Base-by-base conservation (phyloP, 139 green algal species). In the Diplosphaera chodatii region DNA sequence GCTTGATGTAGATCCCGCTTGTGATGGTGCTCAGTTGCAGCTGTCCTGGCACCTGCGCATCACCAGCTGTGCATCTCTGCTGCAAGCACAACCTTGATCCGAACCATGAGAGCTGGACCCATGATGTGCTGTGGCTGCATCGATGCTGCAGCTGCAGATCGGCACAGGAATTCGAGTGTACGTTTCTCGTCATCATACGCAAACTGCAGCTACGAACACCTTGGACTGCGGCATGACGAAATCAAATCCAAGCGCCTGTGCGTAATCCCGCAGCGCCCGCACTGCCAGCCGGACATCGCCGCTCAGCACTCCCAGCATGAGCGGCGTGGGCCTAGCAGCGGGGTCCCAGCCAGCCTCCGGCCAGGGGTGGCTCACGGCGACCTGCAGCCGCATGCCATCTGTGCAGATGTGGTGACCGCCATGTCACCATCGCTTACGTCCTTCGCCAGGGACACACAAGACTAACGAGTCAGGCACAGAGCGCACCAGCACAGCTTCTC, bases 1-100 rank as follows among this genome's bases (percentile, higher is more conserved):
- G 88, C 75, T 91, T 91, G 22, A 92, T 66, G 56, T 89, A 92
- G 0, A 91, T 84, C 4, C 73, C 32, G 3, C 84, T 83, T 3
- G 30, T 4, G 10, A 90, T 70, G 30, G 64, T 64, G 1, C 67
- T 66, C 0, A 76, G n/a, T 21, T 55, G 27, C 1, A 25, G 16
- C 4, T 67, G 40, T 6, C 66, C 73, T 29, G 73, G 22, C 25
- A 80, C 68, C 70, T 80, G 71, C 3, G 1, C n/a, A 64, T 8
- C 18, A n/a, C n/a, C n/a, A n/a, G n/a, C n/a, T n/a, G n/a, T n/a
- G n/a, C n/a, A n/a, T n/a, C n/a, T n/a, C n/a, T n/a, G n/a, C n/a
- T n/a, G n/a, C n/a, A n/a, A n/a, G n/a, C n/a, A 4, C 22, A n/a
- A 28, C 8, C 55, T 6, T 63, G 55, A 5, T 28, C 23, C 16